Evolutionary conservation across 176 grass and related monocot genomes (phyloP).

Genomic region (Ananas comosus): DNA sequence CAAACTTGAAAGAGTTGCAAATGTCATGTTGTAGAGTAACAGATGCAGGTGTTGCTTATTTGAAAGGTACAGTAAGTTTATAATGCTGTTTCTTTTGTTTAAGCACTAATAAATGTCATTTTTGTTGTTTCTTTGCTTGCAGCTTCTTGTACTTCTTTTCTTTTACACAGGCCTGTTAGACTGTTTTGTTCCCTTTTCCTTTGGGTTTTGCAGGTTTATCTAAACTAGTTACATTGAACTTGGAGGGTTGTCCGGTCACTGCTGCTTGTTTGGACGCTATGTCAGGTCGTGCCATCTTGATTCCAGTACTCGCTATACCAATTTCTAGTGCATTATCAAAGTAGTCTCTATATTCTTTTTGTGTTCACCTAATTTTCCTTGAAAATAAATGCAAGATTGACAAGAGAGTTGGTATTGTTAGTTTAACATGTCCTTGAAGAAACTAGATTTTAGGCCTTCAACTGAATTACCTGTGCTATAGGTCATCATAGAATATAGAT

Average conservation of each 20-base stretch:
- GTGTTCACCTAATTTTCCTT: background rate
- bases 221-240: conserved; percentile 61
- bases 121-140: background rate
- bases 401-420: too few species aligned
- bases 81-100: conserved; percentile 11
- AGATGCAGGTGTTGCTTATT: conserved; percentile 62
- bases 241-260: conserved; percentile 75
- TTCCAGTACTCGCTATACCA: background rate
- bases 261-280: conserved; percentile 81
- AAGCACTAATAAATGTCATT: background rate
- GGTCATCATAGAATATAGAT: too few species aligned
- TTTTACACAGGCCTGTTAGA: background rate
- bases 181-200: conserved; percentile 3
- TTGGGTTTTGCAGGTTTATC: conserved; percentile 43
- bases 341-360: background rate
- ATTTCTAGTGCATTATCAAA: background rate
- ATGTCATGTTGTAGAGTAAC: conserved; percentile 80
- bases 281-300: conserved; percentile 54
- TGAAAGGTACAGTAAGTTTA: conserved; percentile 46
- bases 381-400: too few species aligned
- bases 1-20: conserved; percentile 65
- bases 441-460: too few species aligned
- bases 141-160: background rate
- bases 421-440: too few species aligned
- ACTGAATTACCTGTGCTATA: too few species aligned